These are phyloP conservation scores for Pyrus betulifolia DNA, from an alignment of 306 rosid genomes.

Conservation along the genomic window DNA sequence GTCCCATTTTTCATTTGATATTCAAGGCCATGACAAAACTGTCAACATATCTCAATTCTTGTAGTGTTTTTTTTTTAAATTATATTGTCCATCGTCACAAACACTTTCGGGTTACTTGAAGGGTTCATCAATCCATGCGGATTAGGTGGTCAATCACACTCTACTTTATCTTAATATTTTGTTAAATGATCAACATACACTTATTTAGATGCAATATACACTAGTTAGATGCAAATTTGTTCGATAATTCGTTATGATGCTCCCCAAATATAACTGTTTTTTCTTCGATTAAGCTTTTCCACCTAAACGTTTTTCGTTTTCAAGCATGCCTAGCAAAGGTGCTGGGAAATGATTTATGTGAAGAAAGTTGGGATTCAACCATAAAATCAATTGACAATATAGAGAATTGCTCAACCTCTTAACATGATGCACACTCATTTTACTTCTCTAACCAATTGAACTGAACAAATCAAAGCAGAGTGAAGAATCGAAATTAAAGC, in stretches of 20 bases:
- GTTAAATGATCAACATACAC: constrained; percentile 3
- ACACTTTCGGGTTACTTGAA: not conserved
- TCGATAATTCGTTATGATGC: not conserved
- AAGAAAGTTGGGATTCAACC: too few relatives aligned
- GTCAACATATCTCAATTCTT: constrained; percentile 11
- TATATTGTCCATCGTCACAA: not conserved
- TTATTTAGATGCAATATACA: not conserved
- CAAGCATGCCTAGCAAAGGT: not conserved
- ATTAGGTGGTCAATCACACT: not conserved
- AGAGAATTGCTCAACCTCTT: accelerated
- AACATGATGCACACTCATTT: too few relatives aligned
- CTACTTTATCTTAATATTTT: not conserved
- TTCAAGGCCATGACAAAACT: constrained; percentile 25
- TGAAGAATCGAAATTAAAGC: too few relatives aligned
- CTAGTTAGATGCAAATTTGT: not conserved
- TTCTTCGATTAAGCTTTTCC: constrained; percentile 1
- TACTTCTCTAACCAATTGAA: too few relatives aligned
- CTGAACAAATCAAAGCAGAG: too few relatives aligned
- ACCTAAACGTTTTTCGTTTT: constrained; percentile 17
- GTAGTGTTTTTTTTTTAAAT: constrained; percentile 15
- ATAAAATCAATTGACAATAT: too few relatives aligned
- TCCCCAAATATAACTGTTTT: constrained; percentile 38
- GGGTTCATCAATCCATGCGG: not conserved
- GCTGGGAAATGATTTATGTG: too few relatives aligned
- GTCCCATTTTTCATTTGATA: constrained; percentile 14